A percentile compares a stretch with the other conserved stretches of the same genome.
These are phyloP conservation scores for Sistotremastrum niveocremeum DNA, from an alignment of 768 basidiomycete genomes.

Conservation along the genomic window DNA sequence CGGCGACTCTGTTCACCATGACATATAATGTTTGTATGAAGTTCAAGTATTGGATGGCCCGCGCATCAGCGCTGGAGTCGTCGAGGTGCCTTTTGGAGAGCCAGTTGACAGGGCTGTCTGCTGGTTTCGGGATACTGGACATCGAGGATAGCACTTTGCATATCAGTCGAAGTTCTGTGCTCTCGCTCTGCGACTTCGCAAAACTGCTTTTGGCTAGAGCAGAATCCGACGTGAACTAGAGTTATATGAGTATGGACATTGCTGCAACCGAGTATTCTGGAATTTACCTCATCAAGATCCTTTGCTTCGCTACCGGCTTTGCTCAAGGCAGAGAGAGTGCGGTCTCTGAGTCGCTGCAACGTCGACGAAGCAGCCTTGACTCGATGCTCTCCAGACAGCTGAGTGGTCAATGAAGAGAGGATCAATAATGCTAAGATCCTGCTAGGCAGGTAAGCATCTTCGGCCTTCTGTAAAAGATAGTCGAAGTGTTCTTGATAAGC, in stretches of 20 bases:
- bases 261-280: neutral
- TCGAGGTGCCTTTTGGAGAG: constrained; percentile 15
- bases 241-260: neutral
- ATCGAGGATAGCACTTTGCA: constrained; percentile 40
- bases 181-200: constrained; percentile 45
- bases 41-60: constrained; percentile 33
- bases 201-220: constrained; percentile 36
- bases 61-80: constrained; percentile 10
- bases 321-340: constrained; percentile 32
- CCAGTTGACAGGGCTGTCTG: constrained; percentile 36
- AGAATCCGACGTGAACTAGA: constrained; percentile 31
- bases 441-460: constrained; percentile 34
- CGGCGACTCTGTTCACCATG: constrained; percentile 41
- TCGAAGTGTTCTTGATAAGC: constrained; percentile 29
- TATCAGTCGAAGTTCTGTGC: constrained; percentile 44
- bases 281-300: constrained; percentile 18
- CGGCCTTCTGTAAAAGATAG: constrained; percentile 37
- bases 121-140: constrained; percentile 34
- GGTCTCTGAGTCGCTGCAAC: constrained; percentile 31
- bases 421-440: constrained; percentile 49
- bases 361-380: constrained; percentile 37
- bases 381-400: constrained; percentile 44
- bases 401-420: constrained; percentile 43
- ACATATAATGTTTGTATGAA: constrained; percentile 55
- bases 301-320: constrained; percentile 17